These are phyloP conservation scores for Mycena epipterygia DNA, from an alignment of 768 basidiomycete genomes.

Conservation along the genomic window DNA sequence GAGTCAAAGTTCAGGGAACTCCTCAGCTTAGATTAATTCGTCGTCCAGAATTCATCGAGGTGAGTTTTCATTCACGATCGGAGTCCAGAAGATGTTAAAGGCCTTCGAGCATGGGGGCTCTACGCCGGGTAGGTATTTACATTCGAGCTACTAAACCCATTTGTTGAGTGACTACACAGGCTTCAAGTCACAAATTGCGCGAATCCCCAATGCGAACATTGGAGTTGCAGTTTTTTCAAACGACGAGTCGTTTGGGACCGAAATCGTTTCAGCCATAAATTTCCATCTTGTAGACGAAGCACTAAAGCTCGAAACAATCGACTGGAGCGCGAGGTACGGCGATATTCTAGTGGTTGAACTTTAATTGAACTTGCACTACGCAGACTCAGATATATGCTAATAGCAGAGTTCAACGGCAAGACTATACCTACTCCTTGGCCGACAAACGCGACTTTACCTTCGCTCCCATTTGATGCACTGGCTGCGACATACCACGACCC, in stretches of 20 bases:
- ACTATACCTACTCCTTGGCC: conserved; percentile 24
- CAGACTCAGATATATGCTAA: conserved; percentile 2
- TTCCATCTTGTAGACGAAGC: conserved; percentile 41
- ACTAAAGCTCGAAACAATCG: conserved; percentile 37
- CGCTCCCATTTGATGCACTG: conserved; percentile 10
- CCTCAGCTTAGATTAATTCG: neutral
- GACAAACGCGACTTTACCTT: conserved; percentile 18
- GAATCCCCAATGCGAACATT: conserved; percentile 40
- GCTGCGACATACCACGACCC: conserved; percentile 26
- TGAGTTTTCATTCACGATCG: neutral
- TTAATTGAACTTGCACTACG: neutral
- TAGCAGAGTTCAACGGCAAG: neutral
- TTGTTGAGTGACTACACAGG: conserved; percentile 20
- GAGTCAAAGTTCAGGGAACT: neutral
- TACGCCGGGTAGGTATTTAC: neutral
- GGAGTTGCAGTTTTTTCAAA: conserved; percentile 47
- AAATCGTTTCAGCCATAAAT: conserved; percentile 38
- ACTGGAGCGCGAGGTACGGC: conserved; percentile 41
- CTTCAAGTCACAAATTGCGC: conserved; percentile 35
- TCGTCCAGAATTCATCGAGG: conserved; percentile 22
- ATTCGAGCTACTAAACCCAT: neutral
- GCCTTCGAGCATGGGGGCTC: conserved; percentile 11
- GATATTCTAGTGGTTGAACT: neutral
- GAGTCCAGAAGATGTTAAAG: neutral
- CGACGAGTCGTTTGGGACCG: conserved; percentile 36